Base-by-base conservation (phyloP, 2,329 filamentous ascomycete species). In the Ophiostoma ips region DNA sequence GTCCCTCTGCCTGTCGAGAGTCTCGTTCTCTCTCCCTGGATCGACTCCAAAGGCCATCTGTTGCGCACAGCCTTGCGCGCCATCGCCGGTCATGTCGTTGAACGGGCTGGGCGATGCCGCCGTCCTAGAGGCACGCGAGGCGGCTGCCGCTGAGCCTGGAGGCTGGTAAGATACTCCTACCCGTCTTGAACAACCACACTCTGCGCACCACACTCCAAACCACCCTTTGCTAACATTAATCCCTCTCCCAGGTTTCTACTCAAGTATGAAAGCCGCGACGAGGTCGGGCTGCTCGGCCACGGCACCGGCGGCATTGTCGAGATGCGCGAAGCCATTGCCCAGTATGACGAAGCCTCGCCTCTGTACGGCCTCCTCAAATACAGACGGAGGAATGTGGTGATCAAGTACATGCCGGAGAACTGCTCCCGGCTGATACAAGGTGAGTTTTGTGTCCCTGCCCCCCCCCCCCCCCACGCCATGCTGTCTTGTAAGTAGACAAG, bases 401-500 rank as follows among this genome's bases (percentile, higher is more conserved):
- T 98, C 64, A 95, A 92, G 69, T 95, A 92, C 64, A 76, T 95
- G 55, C 92, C 90, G 1, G 87, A 94, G 53, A 86, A 83, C 53
- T 90, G 89, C 57, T 96, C 92, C 55, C 79, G 92, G 59, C 72
- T 98, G 50, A 72, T 98, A 49, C 86, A 95, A 84, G 92, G 92
- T 95, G 67, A 58, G 78, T 64, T 51, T 34, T 6, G 3, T 31
- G 7, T 11, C 37, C 9, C n/a, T n/a, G n/a, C n/a, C n/a, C n/a
- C n/a, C n/a, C n/a, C n/a, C n/a, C n/a, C n/a, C n/a, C n/a, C n/a
- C n/a, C n/a, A n/a, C n/a, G n/a, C n/a, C n/a, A n/a, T n/a, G n/a
- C n/a, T n/a, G n/a, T n/a, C n/a, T n/a, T n/a, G n/a, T n/a, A n/a
- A n/a, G n/a, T n/a, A n/a, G n/a, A n/a, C n/a, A n/a, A n/a, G n/a